phyloP scores from a whole-genome alignment of 208 protist species.

The Strigomonas culicis region DNA sequence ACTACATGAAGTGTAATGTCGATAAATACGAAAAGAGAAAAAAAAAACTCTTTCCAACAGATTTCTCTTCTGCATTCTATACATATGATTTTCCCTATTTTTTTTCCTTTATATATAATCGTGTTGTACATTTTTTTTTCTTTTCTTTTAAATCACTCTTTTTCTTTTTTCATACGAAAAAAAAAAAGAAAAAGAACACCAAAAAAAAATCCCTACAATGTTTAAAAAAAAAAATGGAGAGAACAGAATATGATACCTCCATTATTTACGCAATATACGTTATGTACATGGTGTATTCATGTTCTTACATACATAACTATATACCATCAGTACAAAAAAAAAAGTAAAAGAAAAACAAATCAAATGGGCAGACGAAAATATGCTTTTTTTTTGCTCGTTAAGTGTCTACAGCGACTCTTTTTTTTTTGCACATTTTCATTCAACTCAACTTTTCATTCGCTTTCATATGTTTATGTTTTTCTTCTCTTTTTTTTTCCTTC shows the following conservation, averaged over 20 bases:
- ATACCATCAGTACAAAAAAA: constrained; percentile 9
- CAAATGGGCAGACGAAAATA: neutral
- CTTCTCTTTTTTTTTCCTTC: too few species aligned
- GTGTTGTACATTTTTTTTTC: neutral
- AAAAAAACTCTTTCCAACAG: neutral
- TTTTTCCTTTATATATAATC: neutral
- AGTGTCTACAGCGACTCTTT: neutral
- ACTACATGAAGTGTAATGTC: neutral
- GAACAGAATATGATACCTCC: neutral
- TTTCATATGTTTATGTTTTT: constrained; percentile 3
- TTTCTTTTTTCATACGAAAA: constrained; percentile 13
- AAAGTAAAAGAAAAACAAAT: constrained; percentile 5
- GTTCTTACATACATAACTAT: neutral
- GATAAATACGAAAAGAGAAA: too few species aligned
- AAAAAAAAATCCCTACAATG: neutral
- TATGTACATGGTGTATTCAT: too few species aligned
- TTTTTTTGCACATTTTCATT: neutral
- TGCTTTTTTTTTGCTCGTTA: too few species aligned
- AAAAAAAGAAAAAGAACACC: constrained; percentile 8
- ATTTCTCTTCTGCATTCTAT: neutral
- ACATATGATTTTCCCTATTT: neutral
- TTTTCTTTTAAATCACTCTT: neutral
- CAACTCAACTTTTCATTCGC: neutral
- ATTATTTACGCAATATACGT: neutral
- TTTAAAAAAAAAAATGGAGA: constrained; percentile 7